phyloP scores from a whole-genome alignment of 1,139 yeast species.

The Zygoascus sp. region DNA sequence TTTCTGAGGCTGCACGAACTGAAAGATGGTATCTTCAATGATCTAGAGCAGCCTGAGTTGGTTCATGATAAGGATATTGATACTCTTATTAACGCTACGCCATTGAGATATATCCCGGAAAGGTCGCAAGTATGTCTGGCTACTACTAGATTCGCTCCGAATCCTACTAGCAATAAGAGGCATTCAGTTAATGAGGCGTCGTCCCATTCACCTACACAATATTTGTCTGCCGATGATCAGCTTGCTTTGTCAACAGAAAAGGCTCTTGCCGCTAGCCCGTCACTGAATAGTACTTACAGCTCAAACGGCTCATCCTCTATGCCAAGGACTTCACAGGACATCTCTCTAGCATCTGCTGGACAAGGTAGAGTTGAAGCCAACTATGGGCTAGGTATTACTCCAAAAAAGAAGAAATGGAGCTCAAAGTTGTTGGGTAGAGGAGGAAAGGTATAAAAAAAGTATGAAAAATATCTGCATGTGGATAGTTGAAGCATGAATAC shows the following conservation, averaged over 20 bases:
- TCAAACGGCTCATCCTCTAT: background rate
- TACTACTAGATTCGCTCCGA: background rate
- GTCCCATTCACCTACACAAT: background rate
- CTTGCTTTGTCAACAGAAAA: background rate
- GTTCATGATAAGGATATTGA: conserved; percentile 12
- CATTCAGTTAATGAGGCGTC: background rate
- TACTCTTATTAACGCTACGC: background rate
- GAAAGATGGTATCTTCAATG: background rate
- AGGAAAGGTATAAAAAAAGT: background rate
- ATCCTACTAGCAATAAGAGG: background rate
- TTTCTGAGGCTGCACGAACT: conserved; percentile 10
- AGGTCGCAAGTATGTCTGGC: conserved; percentile 1
- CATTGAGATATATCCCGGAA: background rate
- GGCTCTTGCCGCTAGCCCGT: background rate
- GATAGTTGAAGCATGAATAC: too few relatives aligned
- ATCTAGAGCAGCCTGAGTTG: conserved; percentile 13
- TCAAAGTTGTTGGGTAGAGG: conserved; percentile 6
- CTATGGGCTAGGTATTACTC: background rate
- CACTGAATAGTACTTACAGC: background rate
- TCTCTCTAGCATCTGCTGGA: background rate
- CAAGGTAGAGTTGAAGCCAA: background rate
- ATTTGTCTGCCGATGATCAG: background rate
- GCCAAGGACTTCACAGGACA: background rate
- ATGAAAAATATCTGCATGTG: too few relatives aligned
- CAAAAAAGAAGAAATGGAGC: conserved; percentile 2